phyloP scores from a whole-genome alignment of 192 early-diverging fungal genomes.

The Backusella australiensis region DNA sequence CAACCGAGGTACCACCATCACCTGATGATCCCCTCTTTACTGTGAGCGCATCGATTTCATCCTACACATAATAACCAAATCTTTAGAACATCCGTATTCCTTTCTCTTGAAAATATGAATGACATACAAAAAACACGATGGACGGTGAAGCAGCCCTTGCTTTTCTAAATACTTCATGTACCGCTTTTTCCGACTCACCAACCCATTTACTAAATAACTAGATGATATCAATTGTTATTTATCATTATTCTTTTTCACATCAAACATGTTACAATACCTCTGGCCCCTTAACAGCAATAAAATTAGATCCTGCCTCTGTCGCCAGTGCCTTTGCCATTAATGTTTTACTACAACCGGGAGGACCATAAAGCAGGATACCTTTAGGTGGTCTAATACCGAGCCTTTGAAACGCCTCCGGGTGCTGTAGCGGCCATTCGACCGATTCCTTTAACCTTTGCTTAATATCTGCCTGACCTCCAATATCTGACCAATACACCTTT shows the following conservation, averaged over 20 bases:
- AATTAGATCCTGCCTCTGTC: conserved; percentile 94
- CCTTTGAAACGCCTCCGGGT: conserved; percentile 86
- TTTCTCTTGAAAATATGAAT: neutral
- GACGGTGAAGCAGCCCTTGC: conserved; percentile 92
- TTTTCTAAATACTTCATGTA: conserved; percentile 91
- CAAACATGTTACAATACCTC: conserved; percentile 61
- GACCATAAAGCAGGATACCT: conserved; percentile 96
- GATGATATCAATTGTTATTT: neutral
- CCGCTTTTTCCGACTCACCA: conserved; percentile 97
- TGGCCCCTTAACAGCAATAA: conserved; percentile 97
- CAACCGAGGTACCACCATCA: conserved; percentile 77
- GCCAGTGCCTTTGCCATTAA: conserved; percentile 97
- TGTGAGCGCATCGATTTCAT: conserved; percentile 96
- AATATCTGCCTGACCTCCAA: conserved; percentile 91
- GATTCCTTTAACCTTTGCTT: conserved; percentile 92
- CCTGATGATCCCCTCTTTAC: conserved; percentile 67
- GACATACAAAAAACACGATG: conserved; percentile 96
- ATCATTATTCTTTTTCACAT: neutral
- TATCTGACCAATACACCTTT: conserved; percentile 88
- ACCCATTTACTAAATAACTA: conserved; percentile 99
- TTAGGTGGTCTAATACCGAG: conserved; percentile 95
- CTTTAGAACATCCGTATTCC: neutral
- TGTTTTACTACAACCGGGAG: conserved; percentile 98
- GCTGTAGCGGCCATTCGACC: conserved; percentile 97
- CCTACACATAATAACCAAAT: conserved; percentile 40